A percentile compares a stretch with the other conserved stretches of the same genome.
These are phyloP conservation scores for Myrmaecium sp. DNA, from an alignment of 2,329 filamentous ascomycete genomes.

Conservation along the genomic window DNA sequence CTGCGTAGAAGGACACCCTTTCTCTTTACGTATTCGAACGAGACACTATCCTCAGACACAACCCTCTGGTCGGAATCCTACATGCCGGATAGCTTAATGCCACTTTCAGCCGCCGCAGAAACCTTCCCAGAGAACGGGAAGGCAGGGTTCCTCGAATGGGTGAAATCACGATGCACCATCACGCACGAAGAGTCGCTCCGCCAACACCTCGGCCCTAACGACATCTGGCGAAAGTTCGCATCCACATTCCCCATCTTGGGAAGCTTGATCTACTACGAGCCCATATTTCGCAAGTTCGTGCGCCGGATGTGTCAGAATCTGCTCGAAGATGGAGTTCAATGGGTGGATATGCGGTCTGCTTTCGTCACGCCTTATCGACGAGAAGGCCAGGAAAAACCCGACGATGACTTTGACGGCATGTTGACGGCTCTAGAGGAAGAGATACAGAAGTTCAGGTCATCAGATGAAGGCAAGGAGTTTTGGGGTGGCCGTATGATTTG, in stretches of 20 bases:
- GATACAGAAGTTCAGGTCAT: constrained; percentile 54
- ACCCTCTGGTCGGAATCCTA: constrained; percentile 56
- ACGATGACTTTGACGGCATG: constrained; percentile 51
- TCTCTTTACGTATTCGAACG: constrained; percentile 35
- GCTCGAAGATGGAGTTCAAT: constrained; percentile 66
- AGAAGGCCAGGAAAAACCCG: constrained; percentile 45
- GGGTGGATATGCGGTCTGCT: constrained; percentile 64
- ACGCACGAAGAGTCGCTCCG: constrained; percentile 54
- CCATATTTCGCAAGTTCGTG: constrained; percentile 66
- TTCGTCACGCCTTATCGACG: constrained; percentile 57
- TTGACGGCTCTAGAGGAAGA: constrained; percentile 63
- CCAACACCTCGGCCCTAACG: constrained; percentile 69
- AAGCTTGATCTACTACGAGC: constrained; percentile 74
- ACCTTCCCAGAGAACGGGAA: constrained; percentile 58
- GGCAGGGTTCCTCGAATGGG: constrained; percentile 58
- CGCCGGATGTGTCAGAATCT: constrained; percentile 53
- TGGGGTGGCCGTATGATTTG: constrained; percentile 78
- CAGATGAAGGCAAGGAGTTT: constrained; percentile 55
- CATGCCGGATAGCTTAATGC: constrained; percentile 37
- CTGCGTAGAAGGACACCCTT: constrained; percentile 40
- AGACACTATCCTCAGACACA: constrained; percentile 18
- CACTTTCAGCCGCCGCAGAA: constrained; percentile 46
- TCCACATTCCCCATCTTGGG: constrained; percentile 58
- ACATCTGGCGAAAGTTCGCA: constrained; percentile 69
- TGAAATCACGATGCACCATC: constrained; percentile 56